Conservation (phyloP, 176 grass and related monocot genomes). For the Zea mays region Zm-B73-REFERENCE-NAM-5.0 NC_050103.1:157600501-157601000, state of each 20-base stretch:
- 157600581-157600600: slow-evolving; percentile 6
- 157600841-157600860: neutral
- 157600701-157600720: neutral
- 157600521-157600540: neutral
- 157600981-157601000: neutral
- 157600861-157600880: neutral
- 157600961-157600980: neutral
- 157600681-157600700: neutral
- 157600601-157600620: neutral
- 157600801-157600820: slow-evolving; percentile 6
- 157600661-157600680: neutral
- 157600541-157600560: neutral
- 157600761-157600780: neutral
- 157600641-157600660: neutral
- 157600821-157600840: neutral
- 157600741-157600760: neutral
- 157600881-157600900: neutral
- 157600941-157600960: neutral
- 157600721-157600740: neutral
- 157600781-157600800: neutral
- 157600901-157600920: neutral
- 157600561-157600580: neutral
- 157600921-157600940: neutral
- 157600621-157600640: neutral
- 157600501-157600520: neutral